Conservation (phyloP, 805 yeast species). For the Pichia phayaonensis region DNA sequence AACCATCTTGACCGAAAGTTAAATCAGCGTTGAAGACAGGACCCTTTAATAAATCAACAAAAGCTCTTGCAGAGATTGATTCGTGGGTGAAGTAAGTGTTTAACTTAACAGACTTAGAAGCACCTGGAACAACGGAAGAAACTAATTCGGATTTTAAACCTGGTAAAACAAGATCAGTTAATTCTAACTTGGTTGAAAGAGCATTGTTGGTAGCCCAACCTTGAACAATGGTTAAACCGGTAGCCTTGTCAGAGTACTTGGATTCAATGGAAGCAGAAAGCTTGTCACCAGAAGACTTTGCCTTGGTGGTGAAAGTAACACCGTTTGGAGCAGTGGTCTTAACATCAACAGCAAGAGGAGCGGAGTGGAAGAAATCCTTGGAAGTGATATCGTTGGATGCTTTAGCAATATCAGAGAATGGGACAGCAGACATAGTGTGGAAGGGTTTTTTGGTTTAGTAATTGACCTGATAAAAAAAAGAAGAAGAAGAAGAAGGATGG, state of each 20-base stretch:
- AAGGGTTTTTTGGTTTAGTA: background rate
- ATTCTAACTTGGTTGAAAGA: conserved; percentile 87
- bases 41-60: conserved; percentile 91
- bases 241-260: conserved; percentile 84
- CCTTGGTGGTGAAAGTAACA: conserved; percentile 89
- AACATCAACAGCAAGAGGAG: conserved; percentile 82
- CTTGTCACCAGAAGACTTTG: conserved; percentile 67
- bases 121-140: conserved; percentile 81
- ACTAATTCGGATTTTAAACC: conserved; percentile 91
- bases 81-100: conserved; percentile 90
- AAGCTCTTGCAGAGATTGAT: conserved; percentile 87
- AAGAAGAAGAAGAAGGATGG: background rate
- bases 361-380: conserved; percentile 88
- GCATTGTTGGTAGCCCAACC: conserved; percentile 96
- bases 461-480: background rate
- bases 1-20: conserved; percentile 91
- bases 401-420: conserved; percentile 90
- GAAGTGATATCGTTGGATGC: conserved; percentile 83
- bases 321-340: conserved; percentile 95
- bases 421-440: conserved; percentile 71
- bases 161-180: conserved; percentile 85
- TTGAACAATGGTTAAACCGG: conserved; percentile 91
- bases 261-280: conserved; percentile 87
- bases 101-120: conserved; percentile 78
- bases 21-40: conserved; percentile 94